phyloP scores from a whole-genome alignment of 2,329 filamentous ascomycete species.

The Fusarium penzigii region DNA sequence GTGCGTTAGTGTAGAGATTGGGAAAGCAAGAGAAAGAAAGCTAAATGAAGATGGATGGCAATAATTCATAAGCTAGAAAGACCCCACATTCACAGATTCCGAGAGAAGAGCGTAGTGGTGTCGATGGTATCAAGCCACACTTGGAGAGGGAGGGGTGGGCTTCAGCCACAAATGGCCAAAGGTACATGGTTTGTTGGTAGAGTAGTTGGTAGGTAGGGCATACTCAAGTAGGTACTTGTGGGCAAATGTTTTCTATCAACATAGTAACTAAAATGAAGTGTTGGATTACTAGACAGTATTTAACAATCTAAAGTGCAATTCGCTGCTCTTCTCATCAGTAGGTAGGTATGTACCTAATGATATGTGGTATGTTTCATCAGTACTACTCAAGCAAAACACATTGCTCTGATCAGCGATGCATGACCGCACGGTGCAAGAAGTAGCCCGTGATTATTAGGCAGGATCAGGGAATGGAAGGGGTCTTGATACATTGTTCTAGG shows the following conservation, averaged over 20 bases:
- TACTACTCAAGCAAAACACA: neutral
- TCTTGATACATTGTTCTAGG: neutral
- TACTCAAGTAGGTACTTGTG: too few relatives aligned
- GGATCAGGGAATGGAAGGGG: neutral
- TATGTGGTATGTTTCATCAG: too few relatives aligned
- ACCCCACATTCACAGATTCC: constrained; percentile 13
- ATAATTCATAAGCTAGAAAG: neutral
- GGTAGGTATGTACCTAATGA: too few relatives aligned
- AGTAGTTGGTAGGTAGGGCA: too few relatives aligned
- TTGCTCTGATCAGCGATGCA: constrained; percentile 8
- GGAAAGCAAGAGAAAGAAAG: neutral
- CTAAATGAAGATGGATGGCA: neutral
- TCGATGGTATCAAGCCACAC: constrained; percentile 6
- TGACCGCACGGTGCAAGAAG: constrained; percentile 10
- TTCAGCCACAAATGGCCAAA: neutral
- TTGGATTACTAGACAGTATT: too few relatives aligned
- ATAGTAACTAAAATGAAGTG: too few relatives aligned
- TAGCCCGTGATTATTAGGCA: neutral
- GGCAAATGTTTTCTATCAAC: too few relatives aligned
- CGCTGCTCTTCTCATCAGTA: too few relatives aligned
- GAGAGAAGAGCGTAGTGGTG: constrained; percentile 2
- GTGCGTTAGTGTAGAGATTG: neutral
- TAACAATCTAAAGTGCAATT: too few relatives aligned
- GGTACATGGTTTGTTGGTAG: too few relatives aligned
- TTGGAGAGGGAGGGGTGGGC: constrained; percentile 8